Base-by-base conservation (phyloP, 2,329 filamentous ascomycete genomes). In the Aspergillus candidus region DNA sequence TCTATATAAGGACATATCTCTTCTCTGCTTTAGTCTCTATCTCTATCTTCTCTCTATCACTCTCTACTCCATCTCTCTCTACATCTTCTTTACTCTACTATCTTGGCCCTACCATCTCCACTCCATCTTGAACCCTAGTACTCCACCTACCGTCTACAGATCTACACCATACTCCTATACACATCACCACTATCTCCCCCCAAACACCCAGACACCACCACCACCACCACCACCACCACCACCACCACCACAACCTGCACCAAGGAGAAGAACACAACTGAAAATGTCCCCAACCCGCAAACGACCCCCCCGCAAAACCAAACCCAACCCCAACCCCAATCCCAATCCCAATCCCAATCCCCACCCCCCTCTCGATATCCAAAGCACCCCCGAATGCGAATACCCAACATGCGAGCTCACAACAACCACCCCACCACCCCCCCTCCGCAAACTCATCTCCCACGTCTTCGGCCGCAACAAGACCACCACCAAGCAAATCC, bases 381-480 rank as follows among this genome's bases (percentile, higher is more conserved):
- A 15, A 15, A 15, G 3, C 15, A 15, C 15, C 15, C 15, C 15
- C 15, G 4, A 15, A 15, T 15, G 15, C 15, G 15, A 15, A 15
- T 15, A 15, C 15, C 15, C 15, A 15, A 15, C 15, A 15, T 15
- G 15, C 15, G 4, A 15, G 3, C 15, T 15, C 15, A 1, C 18
- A 52, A 4, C 18, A 15, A 13, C 35, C 15, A 17, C 30, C 13
- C 32, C 32, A 32, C 11, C 14, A 13, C 29, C 41, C 4, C 74
- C 78, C 43, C 75, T 76, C 17, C 79, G 87, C 38, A 91, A 91
- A 66, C 81, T 84, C 4, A 84, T 91, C 47, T 88, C 84, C 0
- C 86, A 93, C 58, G 78, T 90, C 43, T 91, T 91, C 54, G 87
- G 87, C 15, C 79, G 88, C 32, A 93, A 93, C 72, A 93, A 93